Evolutionary conservation across 2,329 filamentous ascomycete species (phyloP), one percentile per base, ranked within the genome.

Genomic region (Ophiocordyceps camponoti-saundersi): DNA sequence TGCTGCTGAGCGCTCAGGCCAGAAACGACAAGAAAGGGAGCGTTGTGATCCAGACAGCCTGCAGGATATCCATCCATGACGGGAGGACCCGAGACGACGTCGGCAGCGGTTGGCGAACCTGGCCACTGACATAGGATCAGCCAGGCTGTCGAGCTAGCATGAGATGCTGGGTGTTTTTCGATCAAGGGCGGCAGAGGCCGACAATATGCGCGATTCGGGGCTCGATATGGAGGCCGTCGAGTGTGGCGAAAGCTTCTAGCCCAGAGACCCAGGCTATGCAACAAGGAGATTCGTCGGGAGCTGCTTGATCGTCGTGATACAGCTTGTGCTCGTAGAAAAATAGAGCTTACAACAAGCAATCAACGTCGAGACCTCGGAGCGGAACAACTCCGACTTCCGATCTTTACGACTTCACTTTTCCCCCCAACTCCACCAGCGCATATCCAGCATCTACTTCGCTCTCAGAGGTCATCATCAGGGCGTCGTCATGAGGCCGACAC

Each of bases 31-130:
- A 96, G 67, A 48, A 95, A 73, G 34, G 90, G 90, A 56, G 93
- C 73, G 65, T 92, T 93, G 65, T 92, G 88, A 61, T 81, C 78
- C 62, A 94, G 71, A 68, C 89, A 94, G 63, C 82, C 82, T 49
- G 68, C 62, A 47, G 85, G 83, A 65, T 87, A 90, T 56, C 76
- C 84, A 64, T 92, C 83, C 85, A 92, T 92, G 51, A 55, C 59
- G 50, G 20, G 15, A 15, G 13, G 23, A 30, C 26, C 18, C n/a
- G n/a, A 32, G 32, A 22, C 8, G 30, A 34, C 30, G 23, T 47
- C 42, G 13, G 18, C 21, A 34, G 46, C 16, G 32, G 30, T 15
- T 22, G 22, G n/a, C 42, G 42, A 23, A 40, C 26, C 11, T 40
- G 36, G n/a, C n/a, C 36, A 20, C n/a, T 18, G 16, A 18, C 36